phyloP scores from a whole-genome alignment of 1,284 basidiomycete species.

The Erythrobasidium hasegawianum region DNA sequence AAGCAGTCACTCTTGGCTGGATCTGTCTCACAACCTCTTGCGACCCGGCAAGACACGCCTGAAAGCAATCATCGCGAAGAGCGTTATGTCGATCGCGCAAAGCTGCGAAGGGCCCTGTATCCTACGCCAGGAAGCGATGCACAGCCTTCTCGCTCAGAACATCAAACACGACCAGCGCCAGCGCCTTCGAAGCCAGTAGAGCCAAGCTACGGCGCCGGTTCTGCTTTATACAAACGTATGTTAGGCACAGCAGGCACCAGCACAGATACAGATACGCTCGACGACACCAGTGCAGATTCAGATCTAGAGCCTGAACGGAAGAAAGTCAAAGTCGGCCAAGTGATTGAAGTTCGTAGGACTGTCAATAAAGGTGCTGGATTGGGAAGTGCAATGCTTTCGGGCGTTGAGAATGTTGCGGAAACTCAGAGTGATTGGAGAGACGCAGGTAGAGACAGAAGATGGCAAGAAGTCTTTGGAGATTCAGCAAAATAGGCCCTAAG shows the following conservation, averaged over 20 bases:
- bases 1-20: slow-evolving; percentile 4
- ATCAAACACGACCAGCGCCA: neutral
- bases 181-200: neutral
- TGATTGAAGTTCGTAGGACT: slow-evolving; percentile 30
- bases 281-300: too few relatives aligned
- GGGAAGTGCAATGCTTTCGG: slow-evolving; percentile 21
- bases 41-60: neutral
- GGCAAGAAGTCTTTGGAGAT: slow-evolving; percentile 17
- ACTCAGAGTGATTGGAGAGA: slow-evolving; percentile 9
- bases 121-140: slow-evolving; percentile 11
- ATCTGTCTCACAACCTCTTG: neutral
- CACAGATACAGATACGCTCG: too few relatives aligned
- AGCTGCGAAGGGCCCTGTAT: slow-evolving; percentile 17
- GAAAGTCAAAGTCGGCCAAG: slow-evolving; percentile 10
- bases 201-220: slow-evolving; percentile 23
- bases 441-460: slow-evolving; percentile 20
- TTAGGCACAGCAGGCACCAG: too few relatives aligned
- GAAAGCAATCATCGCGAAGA: slow-evolving; percentile 3
- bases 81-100: slow-evolving; percentile 24
- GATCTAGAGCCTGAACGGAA: neutral
- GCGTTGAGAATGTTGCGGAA: slow-evolving; percentile 15
- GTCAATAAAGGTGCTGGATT: slow-evolving; percentile 19
- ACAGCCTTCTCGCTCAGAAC: slow-evolving; percentile 4
- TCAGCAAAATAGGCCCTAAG: too few relatives aligned
- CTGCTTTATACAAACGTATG: slow-evolving; percentile 21